phyloP scores from a whole-genome alignment of 1,284 basidiomycete genomes.

The Phellopilus nigrolimitatus region DNA sequence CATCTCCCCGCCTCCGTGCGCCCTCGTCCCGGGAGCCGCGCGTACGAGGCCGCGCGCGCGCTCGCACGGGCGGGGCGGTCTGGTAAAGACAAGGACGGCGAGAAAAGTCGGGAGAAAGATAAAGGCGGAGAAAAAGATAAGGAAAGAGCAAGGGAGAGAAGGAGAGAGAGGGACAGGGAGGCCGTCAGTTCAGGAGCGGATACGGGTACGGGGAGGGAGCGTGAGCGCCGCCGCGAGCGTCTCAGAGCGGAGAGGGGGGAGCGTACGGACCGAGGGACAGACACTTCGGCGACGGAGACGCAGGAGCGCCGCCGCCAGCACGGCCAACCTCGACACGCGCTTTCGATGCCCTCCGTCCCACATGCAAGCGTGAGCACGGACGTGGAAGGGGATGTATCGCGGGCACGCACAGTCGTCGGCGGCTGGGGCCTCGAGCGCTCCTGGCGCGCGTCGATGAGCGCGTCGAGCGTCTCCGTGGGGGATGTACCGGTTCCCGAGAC shows the following conservation, averaged over 20 bases:
- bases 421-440: slow-evolving; percentile 18
- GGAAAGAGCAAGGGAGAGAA: slow-evolving; percentile 1
- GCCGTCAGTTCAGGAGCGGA: background rate
- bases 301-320: slow-evolving; percentile 3
- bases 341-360: background rate
- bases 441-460: slow-evolving; percentile 12
- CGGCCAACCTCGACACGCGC: background rate
- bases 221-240: background rate
- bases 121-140: background rate
- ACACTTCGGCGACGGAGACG: slow-evolving; percentile 17
- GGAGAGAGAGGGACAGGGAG: slow-evolving; percentile 7
- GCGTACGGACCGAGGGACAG: slow-evolving; percentile 9
- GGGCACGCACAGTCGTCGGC: slow-evolving; percentile 10
- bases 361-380: background rate
- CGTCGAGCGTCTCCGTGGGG: background rate
- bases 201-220: slow-evolving; percentile 3
- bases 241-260: background rate
- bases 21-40: slow-evolving; percentile 10
- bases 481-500: background rate
- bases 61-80: slow-evolving; percentile 5
- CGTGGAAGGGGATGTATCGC: background rate
- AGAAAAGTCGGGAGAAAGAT: background rate
- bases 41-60: slow-evolving; percentile 7
- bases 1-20: slow-evolving; percentile 16
- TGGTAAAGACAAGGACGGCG: background rate